Conservation (phyloP, 2,329 filamentous ascomycete species). For the Drechslerella coelobrocha region DNA sequence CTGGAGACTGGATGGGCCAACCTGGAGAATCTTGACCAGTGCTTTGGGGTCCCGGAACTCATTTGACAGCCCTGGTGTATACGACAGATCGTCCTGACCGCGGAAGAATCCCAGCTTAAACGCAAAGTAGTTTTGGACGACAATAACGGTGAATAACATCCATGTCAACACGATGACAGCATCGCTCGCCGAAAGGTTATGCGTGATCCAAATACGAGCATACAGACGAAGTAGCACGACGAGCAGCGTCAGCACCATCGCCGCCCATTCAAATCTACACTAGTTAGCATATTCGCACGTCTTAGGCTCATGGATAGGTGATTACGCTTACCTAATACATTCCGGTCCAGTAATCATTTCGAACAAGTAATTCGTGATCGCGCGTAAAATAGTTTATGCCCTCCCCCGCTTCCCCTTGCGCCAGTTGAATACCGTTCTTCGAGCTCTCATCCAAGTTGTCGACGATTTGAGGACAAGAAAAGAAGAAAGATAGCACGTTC, state of each 20-base stretch:
- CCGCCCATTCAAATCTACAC: constrained; percentile 45
- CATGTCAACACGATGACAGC: constrained; percentile 39
- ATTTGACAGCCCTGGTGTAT: constrained; percentile 27
- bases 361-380: too few relatives aligned
- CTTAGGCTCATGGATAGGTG: too few relatives aligned
- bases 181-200: constrained; percentile 39
- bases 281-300: too few relatives aligned
- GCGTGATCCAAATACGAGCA: constrained; percentile 46
- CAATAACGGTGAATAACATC: constrained; percentile 37
- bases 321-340: too few relatives aligned
- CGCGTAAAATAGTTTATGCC: too few relatives aligned
- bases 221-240: constrained; percentile 48
- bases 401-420: too few relatives aligned
- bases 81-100: constrained; percentile 9
- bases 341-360: too few relatives aligned
- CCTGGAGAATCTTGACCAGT: constrained; percentile 40
- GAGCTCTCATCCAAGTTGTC: too few relatives aligned
- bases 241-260: constrained; percentile 44
- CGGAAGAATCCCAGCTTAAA: constrained; percentile 33
- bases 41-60: constrained; percentile 18
- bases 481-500: too few relatives aligned
- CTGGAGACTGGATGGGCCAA: too few relatives aligned
- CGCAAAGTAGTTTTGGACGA: constrained; percentile 23
- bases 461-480: too few relatives aligned
- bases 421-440: too few relatives aligned